These are phyloP conservation scores for Cystobasidium sp. DNA, from an alignment of 1,284 basidiomycete genomes.

Conservation along the genomic window DNA sequence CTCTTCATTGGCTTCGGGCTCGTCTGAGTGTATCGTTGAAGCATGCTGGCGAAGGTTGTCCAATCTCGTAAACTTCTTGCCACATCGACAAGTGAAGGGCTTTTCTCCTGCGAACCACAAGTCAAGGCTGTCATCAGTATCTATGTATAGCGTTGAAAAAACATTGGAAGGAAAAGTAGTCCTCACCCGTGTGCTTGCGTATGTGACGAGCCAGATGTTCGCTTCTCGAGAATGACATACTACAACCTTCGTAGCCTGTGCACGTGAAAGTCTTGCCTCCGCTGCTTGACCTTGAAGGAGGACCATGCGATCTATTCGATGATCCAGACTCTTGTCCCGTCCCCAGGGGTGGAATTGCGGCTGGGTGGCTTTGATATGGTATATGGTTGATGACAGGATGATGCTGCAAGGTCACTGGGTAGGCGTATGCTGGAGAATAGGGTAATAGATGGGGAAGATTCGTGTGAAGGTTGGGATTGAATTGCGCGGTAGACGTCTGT, in stretches of 20 bases:
- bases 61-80: slow-evolving; percentile 92
- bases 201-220: slow-evolving; percentile 42
- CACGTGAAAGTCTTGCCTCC: slow-evolving; percentile 36
- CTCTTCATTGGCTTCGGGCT: slow-evolving; percentile 75
- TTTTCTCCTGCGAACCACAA: slow-evolving; percentile 32
- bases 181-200: slow-evolving; percentile 40
- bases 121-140: not conserved
- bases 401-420: too few relatives aligned
- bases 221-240: slow-evolving; percentile 32
- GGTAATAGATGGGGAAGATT: too few relatives aligned
- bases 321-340: not conserved
- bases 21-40: slow-evolving; percentile 91
- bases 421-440: too few relatives aligned
- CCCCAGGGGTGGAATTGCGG: too few relatives aligned
- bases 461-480: not conserved
- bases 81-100: slow-evolving; percentile 76
- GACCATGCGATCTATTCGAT: not conserved
- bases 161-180: not conserved
- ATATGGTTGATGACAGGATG: too few relatives aligned
- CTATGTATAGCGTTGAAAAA: not conserved
- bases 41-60: slow-evolving; percentile 95
- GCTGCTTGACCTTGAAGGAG: not conserved
- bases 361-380: too few relatives aligned
- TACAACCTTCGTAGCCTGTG: slow-evolving; percentile 27
- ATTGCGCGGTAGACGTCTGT: not conserved